A percentile compares a stretch with the other conserved stretches of the same genome.
Conservation (phyloP, 1,284 basidiomycete species). For the Leucoagaricus sp. region DNA sequence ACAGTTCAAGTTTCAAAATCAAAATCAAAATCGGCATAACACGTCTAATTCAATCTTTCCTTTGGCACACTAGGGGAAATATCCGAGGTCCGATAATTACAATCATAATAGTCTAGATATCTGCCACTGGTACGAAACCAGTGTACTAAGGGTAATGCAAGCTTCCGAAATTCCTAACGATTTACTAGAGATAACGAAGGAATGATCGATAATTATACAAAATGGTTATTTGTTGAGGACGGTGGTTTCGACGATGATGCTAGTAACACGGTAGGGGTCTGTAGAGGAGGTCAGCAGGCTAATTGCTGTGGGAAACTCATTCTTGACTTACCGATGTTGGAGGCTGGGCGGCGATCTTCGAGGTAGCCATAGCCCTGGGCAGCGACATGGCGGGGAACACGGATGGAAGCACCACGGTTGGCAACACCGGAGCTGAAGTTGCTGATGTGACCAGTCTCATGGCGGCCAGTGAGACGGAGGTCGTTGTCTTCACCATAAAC, state of each 20-base stretch:
- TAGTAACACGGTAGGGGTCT: constrained; percentile 89
- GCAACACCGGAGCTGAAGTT: constrained; percentile 94
- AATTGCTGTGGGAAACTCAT: background rate
- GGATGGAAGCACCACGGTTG: constrained; percentile 96
- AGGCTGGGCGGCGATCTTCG: constrained; percentile 95
- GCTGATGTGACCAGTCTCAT: constrained; percentile 97
- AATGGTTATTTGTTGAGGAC: constrained; percentile 52
- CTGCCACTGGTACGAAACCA: constrained; percentile 4
- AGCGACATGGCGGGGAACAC: constrained; percentile 91
- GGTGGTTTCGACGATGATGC: constrained; percentile 94
- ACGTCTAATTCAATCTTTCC: background rate
- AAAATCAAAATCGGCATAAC: background rate
- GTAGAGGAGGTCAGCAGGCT: background rate
- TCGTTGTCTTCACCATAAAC: constrained; percentile 98
- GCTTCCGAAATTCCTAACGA: constrained; percentile 3
- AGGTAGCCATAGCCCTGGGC: constrained; percentile 94
- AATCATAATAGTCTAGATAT: constrained; percentile 16
- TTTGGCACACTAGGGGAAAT: constrained; percentile 6
- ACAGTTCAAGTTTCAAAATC: constrained; percentile 1
- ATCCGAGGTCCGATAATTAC: constrained; percentile 16
- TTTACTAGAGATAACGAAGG: constrained; percentile 4
- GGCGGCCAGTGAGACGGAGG: constrained; percentile 87
- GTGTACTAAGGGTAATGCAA: constrained; percentile 12
- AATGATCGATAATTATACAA: constrained; percentile 19
- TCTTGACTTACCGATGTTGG: constrained; percentile 83